Evolutionary conservation across 2,329 filamentous ascomycete species (phyloP).

Genomic region (Neoarthrinium moseri): DNA sequence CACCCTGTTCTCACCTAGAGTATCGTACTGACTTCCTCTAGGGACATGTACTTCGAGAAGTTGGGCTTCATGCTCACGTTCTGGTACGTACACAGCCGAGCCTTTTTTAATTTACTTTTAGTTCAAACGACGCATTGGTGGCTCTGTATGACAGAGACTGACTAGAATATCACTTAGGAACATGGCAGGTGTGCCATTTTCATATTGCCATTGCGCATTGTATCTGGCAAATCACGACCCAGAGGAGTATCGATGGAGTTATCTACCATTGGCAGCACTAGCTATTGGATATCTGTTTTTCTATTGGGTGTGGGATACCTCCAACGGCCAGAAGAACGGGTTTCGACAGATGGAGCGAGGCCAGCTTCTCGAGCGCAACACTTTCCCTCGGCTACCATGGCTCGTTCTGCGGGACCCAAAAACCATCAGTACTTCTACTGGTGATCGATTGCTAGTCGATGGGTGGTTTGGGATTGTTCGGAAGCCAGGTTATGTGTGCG

Average conservation of each 20-base stretch:
- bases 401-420: conserved; percentile 78
- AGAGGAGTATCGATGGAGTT: conserved; percentile 73
- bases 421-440: conserved; percentile 69
- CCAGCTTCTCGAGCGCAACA: conserved; percentile 65
- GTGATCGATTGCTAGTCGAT: conserved; percentile 76
- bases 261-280: conserved; percentile 61
- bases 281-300: conserved; percentile 74
- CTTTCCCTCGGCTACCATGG: conserved; percentile 88
- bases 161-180: too few relatives aligned
- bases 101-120: too few relatives aligned
- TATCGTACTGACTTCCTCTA: too few relatives aligned
- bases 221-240: conserved; percentile 84
- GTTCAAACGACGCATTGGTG: too few relatives aligned
- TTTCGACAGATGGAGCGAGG: conserved; percentile 81
- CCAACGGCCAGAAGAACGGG: conserved; percentile 90
- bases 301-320: conserved; percentile 92
- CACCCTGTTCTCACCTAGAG: background rate
- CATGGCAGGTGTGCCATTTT: conserved; percentile 83
- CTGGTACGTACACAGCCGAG: too few relatives aligned
- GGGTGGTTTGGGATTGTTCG: conserved; percentile 80
- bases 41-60: background rate
- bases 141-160: too few relatives aligned
- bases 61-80: conserved; percentile 96
- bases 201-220: conserved; percentile 90
- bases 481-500: conserved; percentile 54